A percentile compares a stretch with the other conserved stretches of the same genome.
Evolutionary conservation across 768 basidiomycete species (phyloP).

Genomic region (Fomitopsis pulvina): DNA sequence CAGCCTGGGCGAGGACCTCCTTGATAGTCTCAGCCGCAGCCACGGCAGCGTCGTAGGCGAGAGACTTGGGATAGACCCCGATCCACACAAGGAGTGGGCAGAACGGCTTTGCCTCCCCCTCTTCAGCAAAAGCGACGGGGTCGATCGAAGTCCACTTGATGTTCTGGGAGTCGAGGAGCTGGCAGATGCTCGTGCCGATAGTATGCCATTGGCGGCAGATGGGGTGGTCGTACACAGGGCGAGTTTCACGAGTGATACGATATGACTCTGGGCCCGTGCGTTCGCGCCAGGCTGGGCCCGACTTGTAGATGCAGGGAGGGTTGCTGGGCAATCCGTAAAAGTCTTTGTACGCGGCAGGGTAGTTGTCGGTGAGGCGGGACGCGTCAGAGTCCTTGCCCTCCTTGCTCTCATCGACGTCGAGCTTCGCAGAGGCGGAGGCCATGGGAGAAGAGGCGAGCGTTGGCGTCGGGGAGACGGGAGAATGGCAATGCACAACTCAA

Average conservation of each 20-base stretch:
- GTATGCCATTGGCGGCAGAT: slow-evolving; percentile 13
- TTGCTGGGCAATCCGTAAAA: slow-evolving; percentile 21
- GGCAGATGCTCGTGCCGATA: slow-evolving; percentile 12
- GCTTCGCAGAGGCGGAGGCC: no score
- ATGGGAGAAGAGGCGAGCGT: no score
- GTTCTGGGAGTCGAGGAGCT: slow-evolving; percentile 3
- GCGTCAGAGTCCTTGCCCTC: no score
- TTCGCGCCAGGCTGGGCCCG: slow-evolving; percentile 19
- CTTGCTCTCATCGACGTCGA: no score
- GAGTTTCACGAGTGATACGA: slow-evolving; percentile 17
- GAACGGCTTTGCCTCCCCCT: slow-evolving; percentile 5
- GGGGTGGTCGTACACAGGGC: slow-evolving; percentile 16
- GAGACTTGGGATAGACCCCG: slow-evolving; percentile 1
- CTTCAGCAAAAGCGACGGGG: slow-evolving; percentile 15
- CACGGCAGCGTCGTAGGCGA: not conserved
- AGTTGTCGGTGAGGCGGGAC: slow-evolving; percentile 8
- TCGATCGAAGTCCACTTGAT: slow-evolving; percentile 19
- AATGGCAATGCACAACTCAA: no score
- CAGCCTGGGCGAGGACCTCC: not conserved
- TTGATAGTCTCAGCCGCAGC: not conserved
- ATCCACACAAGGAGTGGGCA: not conserved
- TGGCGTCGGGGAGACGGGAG: no score
- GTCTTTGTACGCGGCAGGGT: slow-evolving; percentile 17
- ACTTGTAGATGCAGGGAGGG: slow-evolving; percentile 23
- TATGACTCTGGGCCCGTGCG: slow-evolving; percentile 21